Evolutionary conservation across 2,329 filamentous ascomycete genomes (phyloP).

Genomic region (Coniochaeta sp.): DNA sequence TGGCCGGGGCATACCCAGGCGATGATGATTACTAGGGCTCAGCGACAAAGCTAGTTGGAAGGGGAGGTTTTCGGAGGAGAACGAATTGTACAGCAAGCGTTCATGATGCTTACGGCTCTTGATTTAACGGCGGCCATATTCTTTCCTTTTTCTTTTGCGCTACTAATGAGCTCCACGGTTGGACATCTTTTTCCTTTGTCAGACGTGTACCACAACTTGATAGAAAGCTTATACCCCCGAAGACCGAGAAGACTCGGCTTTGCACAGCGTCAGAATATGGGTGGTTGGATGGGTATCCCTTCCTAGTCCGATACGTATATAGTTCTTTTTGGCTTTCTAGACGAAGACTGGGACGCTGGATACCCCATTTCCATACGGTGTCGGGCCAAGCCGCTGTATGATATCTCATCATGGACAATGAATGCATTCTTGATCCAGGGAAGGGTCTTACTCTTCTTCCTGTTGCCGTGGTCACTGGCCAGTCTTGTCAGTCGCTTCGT

Average conservation of each 20-base stretch:
- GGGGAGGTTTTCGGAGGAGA: background rate
- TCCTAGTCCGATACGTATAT: background rate
- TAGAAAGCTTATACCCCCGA: background rate
- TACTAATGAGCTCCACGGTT: constrained; percentile 1
- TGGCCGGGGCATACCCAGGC: constrained; percentile 3
- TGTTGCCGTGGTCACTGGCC: background rate
- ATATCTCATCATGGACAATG: background rate
- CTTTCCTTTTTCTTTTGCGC: background rate
- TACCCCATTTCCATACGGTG: background rate
- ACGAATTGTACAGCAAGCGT: background rate
- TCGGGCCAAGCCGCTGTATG: background rate
- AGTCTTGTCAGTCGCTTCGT: background rate
- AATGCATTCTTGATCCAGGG: background rate
- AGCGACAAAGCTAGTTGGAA: background rate
- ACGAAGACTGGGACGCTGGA: background rate
- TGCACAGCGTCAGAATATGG: background rate
- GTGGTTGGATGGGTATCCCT: background rate
- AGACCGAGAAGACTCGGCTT: background rate
- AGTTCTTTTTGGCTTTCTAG: background rate
- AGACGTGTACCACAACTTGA: background rate
- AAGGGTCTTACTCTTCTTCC: background rate
- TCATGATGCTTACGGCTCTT: background rate
- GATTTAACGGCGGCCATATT: background rate
- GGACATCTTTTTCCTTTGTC: background rate
- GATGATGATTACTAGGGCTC: constrained; percentile 2